phyloP scores from a whole-genome alignment of 768 basidiomycete genomes.

The Galerina sulciceps region DNA sequence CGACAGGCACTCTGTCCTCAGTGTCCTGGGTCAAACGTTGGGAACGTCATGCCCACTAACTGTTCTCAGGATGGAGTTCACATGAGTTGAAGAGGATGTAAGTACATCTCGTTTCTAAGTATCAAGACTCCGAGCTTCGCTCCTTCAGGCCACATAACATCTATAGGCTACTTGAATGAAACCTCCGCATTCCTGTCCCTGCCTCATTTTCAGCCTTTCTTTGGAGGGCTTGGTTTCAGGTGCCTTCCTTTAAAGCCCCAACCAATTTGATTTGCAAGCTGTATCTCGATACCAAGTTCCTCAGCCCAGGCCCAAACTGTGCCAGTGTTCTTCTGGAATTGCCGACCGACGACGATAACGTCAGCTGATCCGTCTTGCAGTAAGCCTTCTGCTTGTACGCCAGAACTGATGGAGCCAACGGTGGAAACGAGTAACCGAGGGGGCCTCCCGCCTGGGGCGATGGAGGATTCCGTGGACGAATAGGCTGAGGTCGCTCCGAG shows the following conservation, averaged over 20 bases:
- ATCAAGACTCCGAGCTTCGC: no score
- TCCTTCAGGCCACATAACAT: no score
- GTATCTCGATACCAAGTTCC: conserved; percentile 54
- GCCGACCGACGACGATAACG: conserved; percentile 53
- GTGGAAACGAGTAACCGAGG: conserved; percentile 43
- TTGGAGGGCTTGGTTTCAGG: no score
- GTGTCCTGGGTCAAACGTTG: no score
- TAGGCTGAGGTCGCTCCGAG: conserved; percentile 25
- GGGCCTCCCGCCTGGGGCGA: neutral
- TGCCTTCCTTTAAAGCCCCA: conserved; percentile 53
- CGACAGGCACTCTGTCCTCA: no score
- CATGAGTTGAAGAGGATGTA: no score
- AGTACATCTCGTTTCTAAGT: no score
- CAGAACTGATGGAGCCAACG: conserved; percentile 59
- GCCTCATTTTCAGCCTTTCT: no score
- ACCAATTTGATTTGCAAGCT: conserved; percentile 56
- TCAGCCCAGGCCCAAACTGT: conserved; percentile 57
- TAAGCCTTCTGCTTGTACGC: conserved; percentile 57
- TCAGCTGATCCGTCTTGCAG: conserved; percentile 65
- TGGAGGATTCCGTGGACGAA: neutral
- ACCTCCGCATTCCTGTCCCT: no score
- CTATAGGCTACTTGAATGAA: no score
- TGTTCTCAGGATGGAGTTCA: no score
- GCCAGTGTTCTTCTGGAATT: conserved; percentile 66
- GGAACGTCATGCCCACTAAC: no score